Percentiles rank a stretch among this genome's conserved stretches.
Conservation (phyloP, 352 stramenopile species). For the Phytophthora crassamura region DNA sequence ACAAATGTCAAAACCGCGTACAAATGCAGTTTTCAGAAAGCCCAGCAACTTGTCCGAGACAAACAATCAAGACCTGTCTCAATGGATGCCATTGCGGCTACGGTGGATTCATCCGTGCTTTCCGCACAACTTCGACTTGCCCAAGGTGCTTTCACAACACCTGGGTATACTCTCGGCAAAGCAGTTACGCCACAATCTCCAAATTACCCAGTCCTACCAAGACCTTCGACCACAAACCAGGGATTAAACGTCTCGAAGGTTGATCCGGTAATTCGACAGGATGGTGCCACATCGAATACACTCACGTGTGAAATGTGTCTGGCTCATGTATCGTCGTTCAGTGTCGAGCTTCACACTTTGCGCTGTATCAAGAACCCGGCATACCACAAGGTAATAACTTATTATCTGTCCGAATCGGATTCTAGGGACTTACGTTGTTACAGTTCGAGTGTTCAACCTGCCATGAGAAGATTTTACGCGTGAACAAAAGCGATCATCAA, state of each 20-base stretch:
- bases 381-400: constrained; percentile 56
- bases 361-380: constrained; percentile 50
- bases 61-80: constrained; percentile 15
- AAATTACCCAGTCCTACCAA: not conserved
- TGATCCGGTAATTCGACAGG: not conserved
- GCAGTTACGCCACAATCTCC: not conserved
- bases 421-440: constrained; percentile 1
- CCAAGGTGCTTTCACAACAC: constrained; percentile 30
- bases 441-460: constrained; percentile 56
- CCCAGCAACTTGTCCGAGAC: constrained; percentile 31
- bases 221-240: not conserved
- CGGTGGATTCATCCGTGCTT: constrained; percentile 12
- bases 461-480: constrained; percentile 37
- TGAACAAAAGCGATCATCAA: constrained; percentile 38
- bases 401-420: not conserved
- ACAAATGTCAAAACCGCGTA: not conserved
- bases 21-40: constrained; percentile 22
- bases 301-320: constrained; percentile 43
- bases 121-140: constrained; percentile 21
- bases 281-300: not conserved
- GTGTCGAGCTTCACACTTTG: constrained; percentile 50
- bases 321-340: constrained; percentile 34
- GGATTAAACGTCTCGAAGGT: not conserved
- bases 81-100: constrained; percentile 15
- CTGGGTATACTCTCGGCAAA: constrained; percentile 32